Evolutionary conservation across 176 grass and related monocot species (phyloP).

Genomic region (Eleusine indica): DNA sequence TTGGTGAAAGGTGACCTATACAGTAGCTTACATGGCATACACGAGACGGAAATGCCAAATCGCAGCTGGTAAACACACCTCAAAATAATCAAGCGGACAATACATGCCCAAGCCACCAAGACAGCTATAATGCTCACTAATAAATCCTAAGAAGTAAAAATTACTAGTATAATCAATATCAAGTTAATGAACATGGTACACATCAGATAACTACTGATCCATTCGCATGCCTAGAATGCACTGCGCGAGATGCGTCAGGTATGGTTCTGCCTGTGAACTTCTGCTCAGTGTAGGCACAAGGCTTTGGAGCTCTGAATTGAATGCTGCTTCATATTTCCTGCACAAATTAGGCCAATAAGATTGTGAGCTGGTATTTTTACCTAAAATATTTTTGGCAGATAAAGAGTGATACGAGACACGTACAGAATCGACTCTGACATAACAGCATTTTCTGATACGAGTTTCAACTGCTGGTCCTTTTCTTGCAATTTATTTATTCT

Average conservation of each 20-base stretch:
- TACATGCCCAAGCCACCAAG: slow-evolving; percentile 1
- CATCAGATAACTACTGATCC: slow-evolving; percentile 52
- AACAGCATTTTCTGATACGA: slow-evolving; percentile 60
- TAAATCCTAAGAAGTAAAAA: background rate
- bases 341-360: slow-evolving; percentile 27
- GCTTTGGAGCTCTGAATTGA: slow-evolving; percentile 89
- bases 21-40: background rate
- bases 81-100: background rate
- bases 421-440: slow-evolving; percentile 88
- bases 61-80: background rate
- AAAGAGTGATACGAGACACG: background rate
- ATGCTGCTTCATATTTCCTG: slow-evolving; percentile 93
- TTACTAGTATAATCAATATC: background rate
- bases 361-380: background rate
- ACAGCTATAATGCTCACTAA: background rate
- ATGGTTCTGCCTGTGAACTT: slow-evolving; percentile 87
- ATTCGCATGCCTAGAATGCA: slow-evolving; percentile 78
- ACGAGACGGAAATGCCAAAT: background rate
- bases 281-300: slow-evolving; percentile 65
- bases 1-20: background rate
- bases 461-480: slow-evolving; percentile 59
- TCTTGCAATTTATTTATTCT: slow-evolving; percentile 51
- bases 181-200: background rate
- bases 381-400: background rate
- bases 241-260: slow-evolving; percentile 87